phyloP scores from a whole-genome alignment of 352 stramenopile genomes.

The Phytophthora vignae region DNA sequence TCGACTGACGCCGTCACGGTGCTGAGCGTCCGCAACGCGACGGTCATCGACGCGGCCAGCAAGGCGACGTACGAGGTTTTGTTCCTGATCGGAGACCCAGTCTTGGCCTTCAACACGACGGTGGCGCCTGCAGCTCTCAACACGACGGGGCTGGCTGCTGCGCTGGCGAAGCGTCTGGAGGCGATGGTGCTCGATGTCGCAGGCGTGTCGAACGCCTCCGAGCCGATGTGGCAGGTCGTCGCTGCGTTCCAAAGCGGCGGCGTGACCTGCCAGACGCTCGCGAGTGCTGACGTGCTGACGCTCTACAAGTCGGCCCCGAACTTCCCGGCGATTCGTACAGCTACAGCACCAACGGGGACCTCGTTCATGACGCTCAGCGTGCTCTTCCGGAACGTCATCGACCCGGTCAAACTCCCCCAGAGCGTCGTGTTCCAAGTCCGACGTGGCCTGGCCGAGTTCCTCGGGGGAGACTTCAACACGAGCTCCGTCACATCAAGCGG shows the following conservation, averaged over 20 bases:
- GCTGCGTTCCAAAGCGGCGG: constrained; percentile 21
- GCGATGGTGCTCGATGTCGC: constrained; percentile 9
- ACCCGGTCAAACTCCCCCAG: constrained; percentile 41
- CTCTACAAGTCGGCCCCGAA: constrained; percentile 34
- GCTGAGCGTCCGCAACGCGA: constrained; percentile 36
- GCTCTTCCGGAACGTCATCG: constrained; percentile 53
- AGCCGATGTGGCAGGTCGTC: constrained; percentile 28
- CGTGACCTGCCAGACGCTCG: constrained; percentile 27
- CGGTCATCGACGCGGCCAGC: constrained; percentile 20
- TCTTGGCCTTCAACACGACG: constrained; percentile 26
- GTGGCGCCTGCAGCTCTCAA: constrained; percentile 7
- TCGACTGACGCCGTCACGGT: constrained; percentile 29
- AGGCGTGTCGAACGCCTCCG: constrained; percentile 16
- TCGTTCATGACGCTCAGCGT: constrained; percentile 53
- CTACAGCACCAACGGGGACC: constrained; percentile 1
- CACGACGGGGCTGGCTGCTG: constrained; percentile 20
- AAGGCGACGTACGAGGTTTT: constrained; percentile 39
- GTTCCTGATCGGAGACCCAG: constrained; percentile 35
- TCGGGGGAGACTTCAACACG: constrained; percentile 41
- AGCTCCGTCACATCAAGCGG: constrained; percentile 33
- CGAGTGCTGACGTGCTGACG: constrained; percentile 23
- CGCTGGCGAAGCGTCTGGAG: constrained; percentile 15
- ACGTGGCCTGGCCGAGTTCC: constrained; percentile 49
- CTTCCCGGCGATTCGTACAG: constrained; percentile 24
- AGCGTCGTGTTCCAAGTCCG: constrained; percentile 59